phyloP scores from a whole-genome alignment of 2,329 filamentous ascomycete genomes.

The Colletotrichum higginsianum region DNA sequence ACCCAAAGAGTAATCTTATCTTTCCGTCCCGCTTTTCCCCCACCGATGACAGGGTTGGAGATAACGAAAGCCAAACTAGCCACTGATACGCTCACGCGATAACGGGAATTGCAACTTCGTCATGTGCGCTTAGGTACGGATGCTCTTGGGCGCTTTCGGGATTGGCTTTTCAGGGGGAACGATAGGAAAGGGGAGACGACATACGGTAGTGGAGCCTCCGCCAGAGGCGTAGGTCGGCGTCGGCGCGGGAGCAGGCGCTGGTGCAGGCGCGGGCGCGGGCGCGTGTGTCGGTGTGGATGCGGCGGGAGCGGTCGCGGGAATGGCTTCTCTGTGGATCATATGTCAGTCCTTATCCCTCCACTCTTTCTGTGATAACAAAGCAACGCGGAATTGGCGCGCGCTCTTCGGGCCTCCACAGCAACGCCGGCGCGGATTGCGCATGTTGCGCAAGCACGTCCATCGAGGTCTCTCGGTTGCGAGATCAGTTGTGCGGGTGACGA shows the following conservation, averaged over 20 bases:
- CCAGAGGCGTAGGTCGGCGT: conserved; percentile 35
- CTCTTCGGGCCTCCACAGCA: background rate
- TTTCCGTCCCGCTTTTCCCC: conserved; percentile 8
- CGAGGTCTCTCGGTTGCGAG: no score
- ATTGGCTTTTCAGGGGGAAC: conserved; percentile 19
- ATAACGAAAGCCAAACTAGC: conserved; percentile 9
- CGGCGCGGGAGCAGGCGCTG: conserved; percentile 31
- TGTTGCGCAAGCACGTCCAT: conserved; percentile 1
- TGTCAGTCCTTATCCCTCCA: conserved; percentile 34
- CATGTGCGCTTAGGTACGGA: conserved; percentile 5
- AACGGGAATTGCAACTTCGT: conserved; percentile 8
- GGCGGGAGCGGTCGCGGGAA: conserved; percentile 31
- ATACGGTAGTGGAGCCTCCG: conserved; percentile 34
- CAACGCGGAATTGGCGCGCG: conserved; percentile 4
- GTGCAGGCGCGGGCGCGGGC: conserved; percentile 9
- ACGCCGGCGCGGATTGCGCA: background rate
- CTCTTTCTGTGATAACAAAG: conserved; percentile 4
- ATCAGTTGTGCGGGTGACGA: background rate
- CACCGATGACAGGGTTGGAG: conserved; percentile 6
- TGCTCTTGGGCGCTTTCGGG: background rate
- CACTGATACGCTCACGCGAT: conserved; percentile 12
- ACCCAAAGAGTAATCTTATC: conserved; percentile 5
- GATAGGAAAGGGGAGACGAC: conserved; percentile 14
- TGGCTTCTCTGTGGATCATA: conserved; percentile 36
- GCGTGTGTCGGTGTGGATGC: conserved; percentile 27